Evolutionary conservation across 1,284 basidiomycete species (phyloP).

Genomic region (Laetiporus sulphureus): DNA sequence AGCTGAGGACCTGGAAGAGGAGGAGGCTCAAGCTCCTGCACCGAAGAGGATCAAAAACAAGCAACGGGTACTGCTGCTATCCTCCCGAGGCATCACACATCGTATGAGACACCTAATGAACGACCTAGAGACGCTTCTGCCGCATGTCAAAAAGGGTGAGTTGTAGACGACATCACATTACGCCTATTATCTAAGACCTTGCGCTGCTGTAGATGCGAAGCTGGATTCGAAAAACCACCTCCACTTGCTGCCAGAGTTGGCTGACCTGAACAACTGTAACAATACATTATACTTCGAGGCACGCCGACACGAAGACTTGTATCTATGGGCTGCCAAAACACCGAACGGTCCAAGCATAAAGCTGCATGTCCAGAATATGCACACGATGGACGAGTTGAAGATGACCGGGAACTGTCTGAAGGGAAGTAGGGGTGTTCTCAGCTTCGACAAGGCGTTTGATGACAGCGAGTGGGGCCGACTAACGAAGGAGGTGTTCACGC

Average conservation of each 20-base stretch:
- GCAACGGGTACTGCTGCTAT: slow-evolving; percentile 86
- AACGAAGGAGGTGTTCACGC: slow-evolving; percentile 94
- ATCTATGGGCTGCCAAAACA: slow-evolving; percentile 95
- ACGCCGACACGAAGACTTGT: slow-evolving; percentile 91
- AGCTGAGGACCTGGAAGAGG: slow-evolving; percentile 51
- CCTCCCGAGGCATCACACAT: slow-evolving; percentile 92
- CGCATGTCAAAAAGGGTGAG: slow-evolving; percentile 95
- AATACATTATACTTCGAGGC: slow-evolving; percentile 98
- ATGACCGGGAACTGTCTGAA: slow-evolving; percentile 99
- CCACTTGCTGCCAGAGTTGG: slow-evolving; percentile 91
- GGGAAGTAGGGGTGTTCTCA: slow-evolving; percentile 87
- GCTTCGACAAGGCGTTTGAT: slow-evolving; percentile 92
- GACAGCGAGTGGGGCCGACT: slow-evolving; percentile 83
- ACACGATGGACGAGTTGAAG: slow-evolving; percentile 99
- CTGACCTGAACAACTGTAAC: slow-evolving; percentile 97
- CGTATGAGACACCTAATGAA: slow-evolving; percentile 98
- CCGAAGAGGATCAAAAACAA: slow-evolving; percentile 70
- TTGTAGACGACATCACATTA: slow-evolving; percentile 4
- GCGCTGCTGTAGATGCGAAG: slow-evolving; percentile 69
- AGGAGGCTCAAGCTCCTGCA: slow-evolving; percentile 24
- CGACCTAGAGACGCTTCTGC: slow-evolving; percentile 86
- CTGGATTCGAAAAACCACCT: slow-evolving; percentile 97
- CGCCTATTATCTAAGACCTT: neutral
- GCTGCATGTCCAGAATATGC: slow-evolving; percentile 96
- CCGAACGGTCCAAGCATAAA: slow-evolving; percentile 98